A percentile compares a stretch with the other conserved stretches of the same genome.
Conservation (phyloP, 441 rosid species). For the Metrosideros polymorpha region DNA sequence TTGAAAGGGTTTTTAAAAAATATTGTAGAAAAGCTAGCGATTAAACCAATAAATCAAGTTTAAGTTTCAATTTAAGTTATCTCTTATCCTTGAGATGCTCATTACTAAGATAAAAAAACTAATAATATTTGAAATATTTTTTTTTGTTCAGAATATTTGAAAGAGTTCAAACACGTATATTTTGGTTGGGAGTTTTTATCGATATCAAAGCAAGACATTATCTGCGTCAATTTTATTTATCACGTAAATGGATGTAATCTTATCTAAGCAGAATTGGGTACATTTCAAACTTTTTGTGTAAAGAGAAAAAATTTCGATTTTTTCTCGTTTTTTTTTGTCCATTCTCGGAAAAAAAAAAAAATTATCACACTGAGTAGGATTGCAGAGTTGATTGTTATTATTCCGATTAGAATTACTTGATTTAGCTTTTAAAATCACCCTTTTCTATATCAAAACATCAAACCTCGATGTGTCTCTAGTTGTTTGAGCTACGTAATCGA, state of each 20-base stretch:
- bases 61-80: not conserved
- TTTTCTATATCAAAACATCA: not conserved
- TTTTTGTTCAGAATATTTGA: too few relatives aligned
- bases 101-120: not conserved
- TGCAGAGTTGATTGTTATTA: not conserved
- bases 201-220: not conserved
- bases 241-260: fast-evolving
- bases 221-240: not conserved
- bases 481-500: not conserved
- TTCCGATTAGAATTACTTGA: too few relatives aligned
- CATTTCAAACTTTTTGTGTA: not conserved
- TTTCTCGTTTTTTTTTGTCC: not conserved
- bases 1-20: not conserved
- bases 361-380: not conserved
- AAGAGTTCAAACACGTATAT: not conserved
- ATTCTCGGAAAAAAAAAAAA: not conserved
- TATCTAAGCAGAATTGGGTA: not conserved
- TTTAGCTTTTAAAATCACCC: not conserved
- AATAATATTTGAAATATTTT: not conserved
- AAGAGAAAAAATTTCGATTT: not conserved
- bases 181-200: not conserved
- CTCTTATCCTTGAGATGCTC: not conserved
- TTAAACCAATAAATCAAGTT: not conserved
- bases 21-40: not conserved
- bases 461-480: not conserved